A percentile compares a stretch with the other conserved stretches of the same genome.
Conservation (phyloP, 2,329 filamentous ascomycete genomes). For the Fulvia fulva region DNA sequence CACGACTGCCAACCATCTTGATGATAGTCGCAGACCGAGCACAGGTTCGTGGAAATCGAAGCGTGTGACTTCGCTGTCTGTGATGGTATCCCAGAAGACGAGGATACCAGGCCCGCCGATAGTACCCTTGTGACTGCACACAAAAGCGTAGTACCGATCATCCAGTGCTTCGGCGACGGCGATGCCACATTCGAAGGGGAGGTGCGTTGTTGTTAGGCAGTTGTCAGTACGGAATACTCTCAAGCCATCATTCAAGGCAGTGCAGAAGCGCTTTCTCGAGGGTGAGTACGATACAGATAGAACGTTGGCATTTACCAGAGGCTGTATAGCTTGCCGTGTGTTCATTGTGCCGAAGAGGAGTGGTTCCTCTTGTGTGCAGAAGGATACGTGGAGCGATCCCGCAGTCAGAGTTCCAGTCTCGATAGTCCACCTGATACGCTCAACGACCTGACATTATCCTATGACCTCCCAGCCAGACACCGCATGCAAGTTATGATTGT, state of each 20-base stretch:
- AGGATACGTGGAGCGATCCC: too few relatives aligned
- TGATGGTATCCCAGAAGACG: conserved; percentile 80
- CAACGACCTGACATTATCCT: too few relatives aligned
- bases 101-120: conserved; percentile 30
- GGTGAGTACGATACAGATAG: conserved; percentile 83
- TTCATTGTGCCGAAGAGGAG: conserved; percentile 62
- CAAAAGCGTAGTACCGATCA: conserved; percentile 69
- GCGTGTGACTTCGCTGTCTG: conserved; percentile 68
- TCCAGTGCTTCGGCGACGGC: conserved; percentile 32
- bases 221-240: conserved; percentile 41
- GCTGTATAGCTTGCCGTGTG: conserved; percentile 79
- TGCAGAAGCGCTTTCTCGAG: conserved; percentile 78
- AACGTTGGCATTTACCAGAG: conserved; percentile 67
- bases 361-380: neutral
- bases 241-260: conserved; percentile 84
- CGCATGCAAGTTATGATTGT: too few relatives aligned
- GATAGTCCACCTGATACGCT: too few relatives aligned
- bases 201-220: conserved; percentile 30
- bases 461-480: too few relatives aligned
- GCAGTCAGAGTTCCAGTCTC: neutral
- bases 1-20: conserved; percentile 72
- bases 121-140: conserved; percentile 68
- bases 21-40: conserved; percentile 72
- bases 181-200: conserved; percentile 22
- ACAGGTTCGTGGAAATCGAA: conserved; percentile 78